Evolutionary conservation across 306 rosid species (phyloP).

Genomic region (Bauhinia variegata): DNA sequence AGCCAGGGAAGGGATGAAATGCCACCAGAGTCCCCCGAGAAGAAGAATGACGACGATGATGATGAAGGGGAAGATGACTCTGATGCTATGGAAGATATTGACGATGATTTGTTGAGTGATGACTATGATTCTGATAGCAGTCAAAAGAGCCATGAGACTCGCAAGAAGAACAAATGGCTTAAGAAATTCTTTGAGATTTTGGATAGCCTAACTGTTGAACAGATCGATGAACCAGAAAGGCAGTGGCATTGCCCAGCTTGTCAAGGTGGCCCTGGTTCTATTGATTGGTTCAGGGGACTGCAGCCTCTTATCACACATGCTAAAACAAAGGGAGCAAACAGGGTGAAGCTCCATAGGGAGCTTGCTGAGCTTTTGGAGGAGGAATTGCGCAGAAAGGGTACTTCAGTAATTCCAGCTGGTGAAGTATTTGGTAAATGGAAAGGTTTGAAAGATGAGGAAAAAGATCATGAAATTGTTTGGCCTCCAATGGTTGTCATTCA

Average conservation of each 20-base stretch:
- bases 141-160: slow-evolving; percentile 70
- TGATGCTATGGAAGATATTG: slow-evolving; percentile 57
- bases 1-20: slow-evolving; percentile 31
- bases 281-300: slow-evolving; percentile 86
- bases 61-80: slow-evolving; percentile 37
- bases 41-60: slow-evolving; percentile 31
- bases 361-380: slow-evolving; percentile 77
- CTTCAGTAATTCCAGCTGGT: slow-evolving; percentile 68
- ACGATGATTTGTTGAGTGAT: slow-evolving; percentile 69
- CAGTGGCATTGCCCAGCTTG: slow-evolving; percentile 97
- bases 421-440: slow-evolving; percentile 84
- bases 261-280: slow-evolving; percentile 87
- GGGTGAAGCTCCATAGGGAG: slow-evolving; percentile 77
- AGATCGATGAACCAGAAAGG: slow-evolving; percentile 66
- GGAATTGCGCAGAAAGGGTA: slow-evolving; percentile 70
- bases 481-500: slow-evolving; percentile 82
- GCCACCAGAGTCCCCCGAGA: slow-evolving; percentile 30
- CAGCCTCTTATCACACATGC: slow-evolving; percentile 86
- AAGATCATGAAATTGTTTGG: slow-evolving; percentile 83
- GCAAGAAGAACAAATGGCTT: slow-evolving; percentile 62
- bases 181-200: slow-evolving; percentile 59
- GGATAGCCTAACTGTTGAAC: slow-evolving; percentile 54
- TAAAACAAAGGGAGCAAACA: slow-evolving; percentile 75
- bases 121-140: slow-evolving; percentile 72
- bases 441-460: slow-evolving; percentile 66